Percentiles rank a stretch among this genome's conserved stretches.
phyloP scores from a whole-genome alignment of 106 monocot genomes.

The Dioscorea dumetorum region DNA sequence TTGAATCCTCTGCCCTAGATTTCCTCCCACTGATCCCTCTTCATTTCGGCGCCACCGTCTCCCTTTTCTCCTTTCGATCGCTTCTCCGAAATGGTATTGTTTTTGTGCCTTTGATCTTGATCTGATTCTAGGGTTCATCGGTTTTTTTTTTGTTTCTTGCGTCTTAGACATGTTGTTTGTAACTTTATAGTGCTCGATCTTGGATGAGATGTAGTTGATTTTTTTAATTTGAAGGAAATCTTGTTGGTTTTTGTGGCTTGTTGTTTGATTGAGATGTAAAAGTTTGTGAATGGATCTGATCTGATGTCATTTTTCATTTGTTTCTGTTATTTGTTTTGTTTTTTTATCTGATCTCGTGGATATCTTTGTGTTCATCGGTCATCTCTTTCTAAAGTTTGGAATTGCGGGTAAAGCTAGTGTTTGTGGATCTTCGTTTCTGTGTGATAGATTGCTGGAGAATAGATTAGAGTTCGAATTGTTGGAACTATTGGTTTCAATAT shows the following conservation, averaged over 20 bases:
- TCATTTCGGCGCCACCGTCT: neutral
- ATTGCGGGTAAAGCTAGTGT: neutral
- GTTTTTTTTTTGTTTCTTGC: neutral
- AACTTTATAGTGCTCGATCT: neutral
- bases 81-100: neutral
- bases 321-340: neutral
- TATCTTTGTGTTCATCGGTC: neutral
- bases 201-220: neutral
- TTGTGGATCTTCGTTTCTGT: too few species aligned
- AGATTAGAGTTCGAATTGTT: too few species aligned
- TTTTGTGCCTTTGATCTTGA: neutral
- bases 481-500: too few species aligned
- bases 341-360: neutral
- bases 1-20: neutral
- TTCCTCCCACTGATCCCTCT: neutral
- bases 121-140: neutral
- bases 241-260: neutral
- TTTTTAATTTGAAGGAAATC: neutral
- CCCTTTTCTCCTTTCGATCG: constrained; percentile 1
- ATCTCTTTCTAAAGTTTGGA: too few species aligned
- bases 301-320: neutral
- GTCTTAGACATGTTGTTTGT: neutral
- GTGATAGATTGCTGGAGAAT: too few species aligned
- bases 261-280: neutral
- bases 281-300: neutral